These are phyloP conservation scores for Yamadazyma sp. DNA, from an alignment of 1,139 yeast genomes.

Conservation along the genomic window DNA sequence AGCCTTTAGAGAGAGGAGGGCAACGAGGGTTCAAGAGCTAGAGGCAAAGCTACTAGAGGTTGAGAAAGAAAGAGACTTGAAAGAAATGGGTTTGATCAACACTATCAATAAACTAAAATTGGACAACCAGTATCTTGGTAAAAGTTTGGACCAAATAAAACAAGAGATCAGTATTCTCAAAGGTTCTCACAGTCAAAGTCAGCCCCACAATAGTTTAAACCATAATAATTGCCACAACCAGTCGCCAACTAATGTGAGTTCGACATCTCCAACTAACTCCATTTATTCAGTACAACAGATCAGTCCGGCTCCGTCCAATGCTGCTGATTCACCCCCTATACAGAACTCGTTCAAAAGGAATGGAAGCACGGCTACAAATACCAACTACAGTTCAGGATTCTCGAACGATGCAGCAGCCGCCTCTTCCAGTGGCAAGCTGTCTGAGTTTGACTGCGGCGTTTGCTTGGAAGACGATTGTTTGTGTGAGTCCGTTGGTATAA, in stretches of 20 bases:
- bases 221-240: slow-evolving; percentile 2
- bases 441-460: slow-evolving; percentile 55
- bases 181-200: slow-evolving; percentile 6
- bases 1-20: slow-evolving; percentile 83
- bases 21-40: slow-evolving; percentile 55
- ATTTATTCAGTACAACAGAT: slow-evolving; percentile 46
- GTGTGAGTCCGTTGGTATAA: slow-evolving; percentile 66
- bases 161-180: slow-evolving; percentile 22
- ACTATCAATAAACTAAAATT: slow-evolving; percentile 42
- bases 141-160: slow-evolving; percentile 38
- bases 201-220: not conserved
- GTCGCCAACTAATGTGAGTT: slow-evolving; percentile 13
- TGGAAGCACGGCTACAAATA: not conserved
- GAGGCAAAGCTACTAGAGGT: slow-evolving; percentile 55
- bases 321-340: slow-evolving; percentile 46
- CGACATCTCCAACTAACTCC: slow-evolving; percentile 33
- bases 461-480: slow-evolving; percentile 71
- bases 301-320: slow-evolving; percentile 58
- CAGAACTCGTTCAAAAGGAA: not conserved
- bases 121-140: slow-evolving; percentile 39
- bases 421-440: slow-evolving; percentile 2
- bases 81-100: slow-evolving; percentile 60
- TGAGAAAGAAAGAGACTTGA: slow-evolving; percentile 61
- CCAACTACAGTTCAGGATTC: slow-evolving; percentile 7
- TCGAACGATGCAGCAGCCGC: slow-evolving; percentile 1